Base-by-base conservation (phyloP, 352 stramenopile genomes). In the Phytophthora macrochlamydospora region DNA sequence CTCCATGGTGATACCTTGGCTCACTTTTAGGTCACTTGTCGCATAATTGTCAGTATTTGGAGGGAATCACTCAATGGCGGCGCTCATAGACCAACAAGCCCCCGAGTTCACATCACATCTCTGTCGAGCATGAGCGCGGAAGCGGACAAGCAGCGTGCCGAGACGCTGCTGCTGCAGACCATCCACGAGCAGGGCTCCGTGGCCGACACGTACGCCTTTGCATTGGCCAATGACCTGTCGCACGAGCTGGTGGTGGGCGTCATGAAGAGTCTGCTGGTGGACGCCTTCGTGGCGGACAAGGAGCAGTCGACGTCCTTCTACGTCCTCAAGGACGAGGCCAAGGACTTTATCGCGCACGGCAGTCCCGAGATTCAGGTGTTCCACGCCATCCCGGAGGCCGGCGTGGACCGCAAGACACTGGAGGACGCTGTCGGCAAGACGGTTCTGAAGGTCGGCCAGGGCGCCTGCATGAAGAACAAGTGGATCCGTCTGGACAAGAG, bases 391-490 rank as follows among this genome's bases (percentile, higher is more conserved):
- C 85, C 89, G 1, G 71, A 67, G 14, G 82, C 81, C 6, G 86
- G 86, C 30, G 68, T 89, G n/a, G 76, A 89, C 24, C 85, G 96
- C 56, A 76, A 81, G 44, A 81, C 86, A 30, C 73, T 99, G 30
- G 85, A 99, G 66, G 60, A 73, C 18, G 75, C 75, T 2, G 87
- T 99, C 4, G 87, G 90, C 30, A 89, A 93, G 24, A 76, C 93
- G 28, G 84, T 89, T 11, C 87, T 95, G 65, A 99, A 99, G 72
- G 94, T 99, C 71, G 97, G 97, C 9, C 94, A 99, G 70, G 94
- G 94, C 58, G 97, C 93, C 66, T 98, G 91, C 75, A 99, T 99
- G 93, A 99, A 99, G 82, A 98, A 98, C 81, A 98, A 97, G 69
- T 99, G 97, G 97, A 91, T 98, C 56, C 91, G 93, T 54, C 92